Percentiles rank a stretch among this genome's conserved stretches.
phyloP scores from a whole-genome alignment of 768 basidiomycete genomes.

The Boletus subcaerulescens region DNA sequence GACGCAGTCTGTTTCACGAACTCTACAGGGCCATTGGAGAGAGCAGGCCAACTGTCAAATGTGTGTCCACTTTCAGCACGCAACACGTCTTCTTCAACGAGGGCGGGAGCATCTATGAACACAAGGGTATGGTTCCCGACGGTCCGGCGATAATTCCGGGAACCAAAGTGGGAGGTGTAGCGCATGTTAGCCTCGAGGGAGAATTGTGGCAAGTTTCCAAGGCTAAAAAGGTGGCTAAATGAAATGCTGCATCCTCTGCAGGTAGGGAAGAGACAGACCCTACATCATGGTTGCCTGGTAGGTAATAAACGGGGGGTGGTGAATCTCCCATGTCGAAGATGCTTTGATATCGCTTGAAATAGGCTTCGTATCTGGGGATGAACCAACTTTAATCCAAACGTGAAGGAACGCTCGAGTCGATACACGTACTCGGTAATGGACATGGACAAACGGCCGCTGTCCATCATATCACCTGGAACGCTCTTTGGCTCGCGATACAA shows the following conservation, averaged over 20 bases:
- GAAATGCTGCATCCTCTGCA: neutral
- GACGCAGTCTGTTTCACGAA: conserved; percentile 45
- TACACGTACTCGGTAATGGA: conserved; percentile 62
- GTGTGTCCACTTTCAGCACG: conserved; percentile 41
- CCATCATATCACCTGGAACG: conserved; percentile 72
- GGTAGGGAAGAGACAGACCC: conserved; percentile 45
- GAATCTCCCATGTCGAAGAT: conserved; percentile 57
- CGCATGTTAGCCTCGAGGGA: conserved; percentile 48
- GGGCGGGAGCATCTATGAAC: conserved; percentile 68
- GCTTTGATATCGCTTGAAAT: conserved; percentile 61
- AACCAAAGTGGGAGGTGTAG: conserved; percentile 75
- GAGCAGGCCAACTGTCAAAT: conserved; percentile 47
- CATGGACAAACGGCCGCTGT: conserved; percentile 70
- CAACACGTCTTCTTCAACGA: conserved; percentile 70
- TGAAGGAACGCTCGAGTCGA: neutral
- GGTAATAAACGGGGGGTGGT: conserved; percentile 56
- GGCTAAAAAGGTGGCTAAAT: conserved; percentile 16
- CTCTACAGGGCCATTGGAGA: conserved; percentile 50
- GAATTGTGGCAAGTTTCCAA: conserved; percentile 29
- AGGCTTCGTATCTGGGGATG: conserved; percentile 64
- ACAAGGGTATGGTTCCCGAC: conserved; percentile 72
- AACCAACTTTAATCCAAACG: conserved; percentile 5
- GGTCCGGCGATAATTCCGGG: conserved; percentile 57
- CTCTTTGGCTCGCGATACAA: neutral
- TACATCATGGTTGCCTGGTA: conserved; percentile 91